Percentiles rank a stretch among this genome's conserved stretches.
Evolutionary conservation across 352 stramenopile species (phyloP).

Genomic region (Saprolegnia parasitica): DNA sequence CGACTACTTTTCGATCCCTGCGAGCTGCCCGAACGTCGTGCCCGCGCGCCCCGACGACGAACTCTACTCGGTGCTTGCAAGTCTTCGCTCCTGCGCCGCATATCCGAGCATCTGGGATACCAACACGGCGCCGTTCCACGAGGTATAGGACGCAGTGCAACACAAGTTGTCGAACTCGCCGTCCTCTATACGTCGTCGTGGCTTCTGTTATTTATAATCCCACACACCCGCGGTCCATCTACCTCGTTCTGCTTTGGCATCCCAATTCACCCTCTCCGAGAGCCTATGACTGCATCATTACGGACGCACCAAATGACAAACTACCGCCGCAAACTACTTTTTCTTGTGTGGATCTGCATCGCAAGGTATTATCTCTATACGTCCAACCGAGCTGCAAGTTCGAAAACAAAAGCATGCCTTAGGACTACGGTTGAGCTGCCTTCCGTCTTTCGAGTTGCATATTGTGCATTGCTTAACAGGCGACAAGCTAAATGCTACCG

Average conservation of each 20-base stretch:
- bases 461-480: too few relatives aligned
- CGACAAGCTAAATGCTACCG: not conserved
- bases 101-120: conserved; percentile 14
- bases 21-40: not conserved
- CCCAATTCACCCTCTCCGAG: not conserved
- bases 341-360: too few relatives aligned
- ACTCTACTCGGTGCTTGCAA: not conserved
- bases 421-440: too few relatives aligned
- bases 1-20: conserved; percentile 25
- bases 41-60: not conserved
- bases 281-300: not conserved
- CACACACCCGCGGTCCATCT: not conserved
- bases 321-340: too few relatives aligned
- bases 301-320: too few relatives aligned
- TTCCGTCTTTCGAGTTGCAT: too few relatives aligned
- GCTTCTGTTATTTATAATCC: conserved; percentile 14
- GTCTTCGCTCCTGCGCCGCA: not conserved
- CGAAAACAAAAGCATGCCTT: too few relatives aligned
- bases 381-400: too few relatives aligned
- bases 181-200: too few relatives aligned
- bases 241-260: not conserved
- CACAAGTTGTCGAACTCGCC: too few relatives aligned
- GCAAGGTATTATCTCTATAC: too few relatives aligned
- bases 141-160: not conserved
- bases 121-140: not conserved